Evolutionary conservation across 768 basidiomycete species (phyloP), one percentile per base, ranked within the genome.

Genomic region (Termitomyces sp.): DNA sequence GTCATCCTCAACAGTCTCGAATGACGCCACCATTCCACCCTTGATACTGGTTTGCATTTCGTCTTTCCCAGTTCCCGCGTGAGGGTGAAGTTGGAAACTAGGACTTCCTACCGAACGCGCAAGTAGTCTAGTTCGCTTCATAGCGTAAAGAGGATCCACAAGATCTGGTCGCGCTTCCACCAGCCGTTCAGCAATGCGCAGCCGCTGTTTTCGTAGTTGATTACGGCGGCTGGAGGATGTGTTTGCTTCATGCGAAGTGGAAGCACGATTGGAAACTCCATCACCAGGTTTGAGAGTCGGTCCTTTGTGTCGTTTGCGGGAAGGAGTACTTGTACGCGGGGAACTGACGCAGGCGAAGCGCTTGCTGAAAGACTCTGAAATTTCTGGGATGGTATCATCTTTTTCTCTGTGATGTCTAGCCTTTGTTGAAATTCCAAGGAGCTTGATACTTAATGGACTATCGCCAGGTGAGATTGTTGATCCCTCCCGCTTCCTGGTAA

Each of bases 151-250:
- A 2, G 71, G 64, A 7, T 66, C 66, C 1, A 77, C 74, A 8
- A 76, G 71, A 55, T 79, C 74, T 2, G 82, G 83, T 30, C 77
- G 75, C 12, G 79, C 79, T 14, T 64, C 66, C 4, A 76, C 73
- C 16, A 84, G 68, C 36, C 74, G 76, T 40, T 79, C 76, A 0
- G 76, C 76, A 43, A 72, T 72, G 5, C 66, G 51, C 10, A 74
- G 55, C 20, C 74, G 68, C 20, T 66, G 58, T 13, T 59, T 56
- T n/a, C 64, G 63, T 5, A 62, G 49, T 40, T 64, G 59, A 43
- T 61, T 62, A 3, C 60, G 61, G 50, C 43, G 61, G 32, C 58
- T 53, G 23, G 43, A 43, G 3, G 59, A 56, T 14, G 28, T 26
- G 12, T 26, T 47, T 30, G 28, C 16, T 41, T 38, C 47, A 14